Evolutionary conservation across 257 asterid species (phyloP).

Genomic region (Gardenia jasminoides): DNA sequence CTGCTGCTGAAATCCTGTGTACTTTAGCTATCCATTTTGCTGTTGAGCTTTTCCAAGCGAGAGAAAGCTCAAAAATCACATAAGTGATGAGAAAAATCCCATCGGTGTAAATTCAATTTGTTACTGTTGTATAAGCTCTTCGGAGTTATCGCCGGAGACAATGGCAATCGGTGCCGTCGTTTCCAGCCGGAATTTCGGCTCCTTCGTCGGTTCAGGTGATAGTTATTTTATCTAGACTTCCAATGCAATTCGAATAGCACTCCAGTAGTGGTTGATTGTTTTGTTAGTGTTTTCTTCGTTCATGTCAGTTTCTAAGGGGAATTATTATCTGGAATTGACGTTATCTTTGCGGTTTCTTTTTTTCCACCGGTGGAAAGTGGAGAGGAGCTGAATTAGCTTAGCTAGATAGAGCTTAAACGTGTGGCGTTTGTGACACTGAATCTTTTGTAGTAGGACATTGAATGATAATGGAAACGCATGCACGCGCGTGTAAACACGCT

Average conservation of each 20-base stretch:
- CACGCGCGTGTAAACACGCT: neutral
- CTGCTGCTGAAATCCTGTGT: neutral
- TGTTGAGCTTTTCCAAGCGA: constrained; percentile 19
- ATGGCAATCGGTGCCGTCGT: constrained; percentile 82
- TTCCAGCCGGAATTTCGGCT: constrained; percentile 70
- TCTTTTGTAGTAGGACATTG: no score
- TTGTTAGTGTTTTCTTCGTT: neutral
- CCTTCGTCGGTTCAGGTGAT: constrained; percentile 63
- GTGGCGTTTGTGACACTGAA: constrained; percentile 1
- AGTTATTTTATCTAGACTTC: neutral
- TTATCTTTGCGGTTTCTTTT: no score
- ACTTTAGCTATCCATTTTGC: constrained; percentile 31
- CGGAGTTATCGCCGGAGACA: constrained; percentile 30
- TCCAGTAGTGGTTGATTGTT: no score
- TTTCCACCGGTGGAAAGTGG: neutral
- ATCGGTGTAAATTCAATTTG: constrained; percentile 1
- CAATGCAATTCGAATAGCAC: constrained; percentile 2
- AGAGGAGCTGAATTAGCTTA: no score
- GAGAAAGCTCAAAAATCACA: constrained; percentile 19
- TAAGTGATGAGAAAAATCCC: neutral
- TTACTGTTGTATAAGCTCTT: neutral
- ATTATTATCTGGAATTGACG: no score
- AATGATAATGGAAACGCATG: neutral
- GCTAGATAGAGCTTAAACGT: neutral
- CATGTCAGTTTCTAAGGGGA: no score